Evolutionary conservation across 2,329 filamentous ascomycete species (phyloP), one percentile per base, ranked within the genome.

Genomic region (Aspergillus glaucus): DNA sequence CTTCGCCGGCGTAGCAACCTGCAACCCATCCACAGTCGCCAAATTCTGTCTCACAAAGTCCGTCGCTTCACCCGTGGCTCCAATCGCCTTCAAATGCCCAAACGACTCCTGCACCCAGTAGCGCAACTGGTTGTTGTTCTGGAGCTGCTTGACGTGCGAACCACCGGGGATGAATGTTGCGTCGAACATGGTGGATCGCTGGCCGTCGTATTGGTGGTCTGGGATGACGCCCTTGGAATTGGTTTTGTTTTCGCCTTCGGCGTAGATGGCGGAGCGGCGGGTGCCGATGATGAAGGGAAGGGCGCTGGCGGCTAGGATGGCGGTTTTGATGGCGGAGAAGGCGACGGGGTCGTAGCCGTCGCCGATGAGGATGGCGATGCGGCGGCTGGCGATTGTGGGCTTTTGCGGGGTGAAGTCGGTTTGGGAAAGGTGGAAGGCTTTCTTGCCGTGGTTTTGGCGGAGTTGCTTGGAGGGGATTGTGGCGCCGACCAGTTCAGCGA

Each of bases 51-150:
- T 67, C 24, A 92, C 75, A 37, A 92, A 71, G 2, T 80, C 73
- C 0, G 88, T 80, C 0, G 76, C 87, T 62, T 90, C 86, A 0
- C 86, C 87, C 0, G 84, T 86, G 0, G 84, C 88, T 2, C 82
- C 88, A 21, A 93, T 86, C 2, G 86, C 74, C 74, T 93, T 93
- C 45, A 90, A 75, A 54, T 93, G 88, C 0, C 87, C 87, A 55
- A 91, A 93, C 0, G 87, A 84, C 66, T 93, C 88, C 2, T 85
- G 79, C 2, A 92, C 71, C 81, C 85, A 92, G 71, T 91, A 85
- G 6, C 87, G 65, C 0, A 85, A 86, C 14, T 87, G 82, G 0
- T 87, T 87, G 53, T 79, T 88, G 73, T 84, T 82, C 46, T 76
- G 71, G 0, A 93, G 77, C 0, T 79, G 80, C 36, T 76, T 68